Percentiles rank a stretch among this genome's conserved stretches.
phyloP scores from a whole-genome alignment of 2,329 filamentous ascomycete species.

The Allantophomopsis lycopodina region DNA sequence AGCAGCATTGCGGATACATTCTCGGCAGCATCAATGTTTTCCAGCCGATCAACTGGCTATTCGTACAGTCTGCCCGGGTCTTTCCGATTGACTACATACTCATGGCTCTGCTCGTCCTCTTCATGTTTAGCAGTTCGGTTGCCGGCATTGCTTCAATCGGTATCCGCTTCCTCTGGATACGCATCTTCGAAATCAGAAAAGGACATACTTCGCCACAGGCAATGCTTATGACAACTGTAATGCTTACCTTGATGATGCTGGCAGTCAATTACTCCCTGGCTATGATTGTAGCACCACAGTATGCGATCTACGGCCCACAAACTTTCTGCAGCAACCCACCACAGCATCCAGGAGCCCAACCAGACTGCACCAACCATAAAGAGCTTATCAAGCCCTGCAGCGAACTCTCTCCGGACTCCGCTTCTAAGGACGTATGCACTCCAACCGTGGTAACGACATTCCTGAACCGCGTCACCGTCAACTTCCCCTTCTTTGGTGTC shows the following conservation, averaged over 20 bases:
- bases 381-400: constrained; percentile 72
- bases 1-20: constrained; percentile 81
- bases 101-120: constrained; percentile 69
- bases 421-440: constrained; percentile 73
- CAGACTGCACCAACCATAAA: constrained; percentile 60
- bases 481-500: constrained; percentile 88
- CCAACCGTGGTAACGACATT: constrained; percentile 86
- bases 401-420: constrained; percentile 56
- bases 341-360: constrained; percentile 45
- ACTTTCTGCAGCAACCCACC: constrained; percentile 75
- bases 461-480: constrained; percentile 80
- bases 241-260: constrained; percentile 79
- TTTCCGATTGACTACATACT: constrained; percentile 91
- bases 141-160: constrained; percentile 76
- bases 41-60: constrained; percentile 86
- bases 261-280: constrained; percentile 87
- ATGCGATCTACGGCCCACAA: constrained; percentile 86
- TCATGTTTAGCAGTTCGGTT: constrained; percentile 82
- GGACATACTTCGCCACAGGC: constrained; percentile 87
- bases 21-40: constrained; percentile 81
- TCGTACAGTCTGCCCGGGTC: constrained; percentile 65
- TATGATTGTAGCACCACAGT: constrained; percentile 92
- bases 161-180: constrained; percentile 93
- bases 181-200: constrained; percentile 80
- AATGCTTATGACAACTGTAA: constrained; percentile 76